Evolutionary conservation across 306 rosid genomes (phyloP).

Genomic region (Cucurbita ficifolia): DNA sequence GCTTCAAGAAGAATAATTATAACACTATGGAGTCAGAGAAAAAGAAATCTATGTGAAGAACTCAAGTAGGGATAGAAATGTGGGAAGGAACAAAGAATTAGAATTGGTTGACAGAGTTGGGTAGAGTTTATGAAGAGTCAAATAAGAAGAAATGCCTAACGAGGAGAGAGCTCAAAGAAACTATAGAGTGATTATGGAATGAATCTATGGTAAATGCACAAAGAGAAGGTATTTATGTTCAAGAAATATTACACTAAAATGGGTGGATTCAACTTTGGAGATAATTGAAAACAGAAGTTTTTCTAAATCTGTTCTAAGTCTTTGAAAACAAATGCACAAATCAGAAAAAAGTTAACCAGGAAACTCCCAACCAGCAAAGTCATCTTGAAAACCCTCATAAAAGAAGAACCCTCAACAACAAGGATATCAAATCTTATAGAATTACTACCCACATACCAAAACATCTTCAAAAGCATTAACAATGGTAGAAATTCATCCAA

Average conservation of each 20-base stretch:
- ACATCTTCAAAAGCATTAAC: not conserved
- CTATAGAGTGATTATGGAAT: not conserved
- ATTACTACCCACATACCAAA: not conserved
- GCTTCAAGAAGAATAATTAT: not conserved
- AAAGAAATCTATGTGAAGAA: too few relatives aligned
- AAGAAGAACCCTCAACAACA: not conserved
- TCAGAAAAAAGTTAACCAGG: not conserved
- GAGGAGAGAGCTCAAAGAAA: not conserved
- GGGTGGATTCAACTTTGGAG: not conserved
- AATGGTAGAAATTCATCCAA: not conserved
- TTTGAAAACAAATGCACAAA: not conserved
- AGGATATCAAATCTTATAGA: not conserved
- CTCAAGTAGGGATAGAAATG: not conserved
- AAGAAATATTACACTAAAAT: not conserved
- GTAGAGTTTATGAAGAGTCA: not conserved
- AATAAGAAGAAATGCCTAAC: not conserved
- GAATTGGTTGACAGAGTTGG: too few relatives aligned
- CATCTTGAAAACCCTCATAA: not conserved
- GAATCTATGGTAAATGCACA: not conserved
- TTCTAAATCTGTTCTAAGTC: not conserved
- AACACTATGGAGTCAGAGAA: not conserved
- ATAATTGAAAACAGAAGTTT: not conserved
- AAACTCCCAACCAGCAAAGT: not conserved
- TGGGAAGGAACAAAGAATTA: not conserved
- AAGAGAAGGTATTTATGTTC: not conserved